Evolutionary conservation across 805 yeast genomes (phyloP).

Genomic region (Millerozyma acaciae): DNA sequence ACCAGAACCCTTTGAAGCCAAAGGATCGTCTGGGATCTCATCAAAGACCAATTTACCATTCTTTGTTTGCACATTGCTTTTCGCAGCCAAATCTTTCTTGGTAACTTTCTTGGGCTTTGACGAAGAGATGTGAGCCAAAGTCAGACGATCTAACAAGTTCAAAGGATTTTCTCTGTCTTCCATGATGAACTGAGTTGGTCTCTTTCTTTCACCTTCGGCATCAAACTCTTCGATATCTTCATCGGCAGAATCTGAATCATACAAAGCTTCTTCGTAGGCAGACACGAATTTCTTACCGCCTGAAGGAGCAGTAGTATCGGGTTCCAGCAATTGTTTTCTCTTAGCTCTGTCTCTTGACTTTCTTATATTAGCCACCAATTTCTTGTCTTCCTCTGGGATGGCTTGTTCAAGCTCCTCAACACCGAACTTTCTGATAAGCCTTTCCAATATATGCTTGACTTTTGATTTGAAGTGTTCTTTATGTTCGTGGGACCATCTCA

Average conservation of each 20-base stretch:
- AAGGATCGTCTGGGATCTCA: conserved; percentile 51
- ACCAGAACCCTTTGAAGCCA: conserved; percentile 47
- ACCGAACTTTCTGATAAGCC: conserved; percentile 89
- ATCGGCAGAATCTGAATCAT: conserved; percentile 64
- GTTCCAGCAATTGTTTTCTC: conserved; percentile 52
- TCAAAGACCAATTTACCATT: conserved; percentile 68
- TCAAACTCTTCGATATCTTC: conserved; percentile 45
- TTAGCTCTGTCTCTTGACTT: conserved; percentile 82
- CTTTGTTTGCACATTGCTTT: conserved; percentile 45
- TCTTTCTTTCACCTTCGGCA: conserved; percentile 38
- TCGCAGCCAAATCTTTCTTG: conserved; percentile 37
- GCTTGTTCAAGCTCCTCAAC: conserved; percentile 72
- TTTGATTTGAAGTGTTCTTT: conserved; percentile 91
- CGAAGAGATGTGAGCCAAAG: conserved; percentile 85
- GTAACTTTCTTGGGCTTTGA: conserved; percentile 67
- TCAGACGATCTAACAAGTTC: conserved; percentile 80
- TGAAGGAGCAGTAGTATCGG: conserved; percentile 13
- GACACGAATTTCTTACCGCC: conserved; percentile 59
- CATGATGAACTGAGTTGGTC: conserved; percentile 62
- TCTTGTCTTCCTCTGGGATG: conserved; percentile 89
- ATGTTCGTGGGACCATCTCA: conserved; percentile 93
- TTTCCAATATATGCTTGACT: conserved; percentile 88
- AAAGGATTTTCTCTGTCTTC: conserved; percentile 77
- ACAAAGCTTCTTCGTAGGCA: conserved; percentile 89
- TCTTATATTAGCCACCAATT: conserved; percentile 77